A percentile compares a stretch with the other conserved stretches of the same genome.
Evolutionary conservation across 2,329 filamentous ascomycete genomes (phyloP).

Genomic region (Bipolaris zeicola): DNA sequence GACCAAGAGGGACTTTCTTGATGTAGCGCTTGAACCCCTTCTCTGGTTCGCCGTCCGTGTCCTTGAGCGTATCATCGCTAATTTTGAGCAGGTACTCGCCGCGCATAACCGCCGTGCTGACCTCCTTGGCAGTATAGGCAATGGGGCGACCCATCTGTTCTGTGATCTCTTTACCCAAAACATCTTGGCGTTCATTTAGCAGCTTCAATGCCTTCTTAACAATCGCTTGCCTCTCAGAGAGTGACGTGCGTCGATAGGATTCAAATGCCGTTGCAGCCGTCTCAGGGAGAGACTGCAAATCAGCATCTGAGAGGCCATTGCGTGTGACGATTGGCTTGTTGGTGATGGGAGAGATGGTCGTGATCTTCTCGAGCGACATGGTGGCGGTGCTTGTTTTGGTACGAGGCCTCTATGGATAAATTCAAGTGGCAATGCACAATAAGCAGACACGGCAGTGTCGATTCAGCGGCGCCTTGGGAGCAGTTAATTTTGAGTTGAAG

Average conservation of each 20-base stretch:
- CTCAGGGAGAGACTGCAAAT: slow-evolving; percentile 74
- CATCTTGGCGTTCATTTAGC: slow-evolving; percentile 74
- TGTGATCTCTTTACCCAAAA: slow-evolving; percentile 81
- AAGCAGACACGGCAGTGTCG: slow-evolving; percentile 13
- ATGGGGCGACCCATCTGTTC: slow-evolving; percentile 96
- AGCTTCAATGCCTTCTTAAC: slow-evolving; percentile 78
- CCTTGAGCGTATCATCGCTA: slow-evolving; percentile 75
- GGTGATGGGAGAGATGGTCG: slow-evolving; percentile 88
- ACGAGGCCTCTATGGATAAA: slow-evolving; percentile 16
- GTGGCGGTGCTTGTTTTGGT: slow-evolving; percentile 22
- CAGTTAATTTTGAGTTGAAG: slow-evolving; percentile 25
- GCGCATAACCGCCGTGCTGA: slow-evolving; percentile 82
- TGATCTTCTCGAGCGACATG: slow-evolving; percentile 64
- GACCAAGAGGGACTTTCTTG: slow-evolving; percentile 84
- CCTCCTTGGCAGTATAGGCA: slow-evolving; percentile 80
- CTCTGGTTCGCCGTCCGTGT: slow-evolving; percentile 82
- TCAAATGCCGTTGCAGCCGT: slow-evolving; percentile 76
- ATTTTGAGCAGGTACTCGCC: slow-evolving; percentile 86
- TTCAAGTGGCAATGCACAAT: slow-evolving; percentile 22
- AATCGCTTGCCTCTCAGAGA: slow-evolving; percentile 78
- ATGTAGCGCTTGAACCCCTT: slow-evolving; percentile 90
- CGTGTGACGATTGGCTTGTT: slow-evolving; percentile 83
- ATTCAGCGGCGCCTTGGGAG: slow-evolving; percentile 14
- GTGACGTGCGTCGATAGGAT: slow-evolving; percentile 74
- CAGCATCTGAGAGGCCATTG: slow-evolving; percentile 71